Conservation (phyloP, 495 filamentous ascomycete genomes). For the Talaromyces proteolyticus region DNA sequence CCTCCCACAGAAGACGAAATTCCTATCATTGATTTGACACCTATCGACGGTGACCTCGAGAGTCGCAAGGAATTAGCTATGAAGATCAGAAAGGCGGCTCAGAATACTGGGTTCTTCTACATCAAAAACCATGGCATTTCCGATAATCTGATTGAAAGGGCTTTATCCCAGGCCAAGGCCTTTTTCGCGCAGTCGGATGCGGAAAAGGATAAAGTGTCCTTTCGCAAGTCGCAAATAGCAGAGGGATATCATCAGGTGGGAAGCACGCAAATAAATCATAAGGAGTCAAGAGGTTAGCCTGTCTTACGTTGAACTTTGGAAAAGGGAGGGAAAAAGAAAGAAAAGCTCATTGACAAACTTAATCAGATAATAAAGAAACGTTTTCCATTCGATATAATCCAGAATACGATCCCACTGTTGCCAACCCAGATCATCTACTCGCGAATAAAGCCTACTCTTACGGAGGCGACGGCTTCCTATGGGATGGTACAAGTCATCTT, state of each 20-base stretch:
- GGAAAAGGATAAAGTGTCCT: slow-evolving; percentile 28
- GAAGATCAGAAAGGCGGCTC: slow-evolving; percentile 33
- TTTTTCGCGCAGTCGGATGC: slow-evolving; percentile 41
- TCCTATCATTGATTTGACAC: slow-evolving; percentile 44
- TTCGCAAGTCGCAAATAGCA: slow-evolving; percentile 15
- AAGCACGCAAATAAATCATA: slow-evolving; percentile 20
- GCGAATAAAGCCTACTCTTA: slow-evolving; percentile 29
- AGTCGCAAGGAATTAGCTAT: slow-evolving; percentile 32
- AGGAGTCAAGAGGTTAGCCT: slow-evolving; percentile 18
- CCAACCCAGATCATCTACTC: slow-evolving; percentile 20
- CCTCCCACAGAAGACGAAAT: slow-evolving; percentile 42
- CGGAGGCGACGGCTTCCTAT: slow-evolving; percentile 38
- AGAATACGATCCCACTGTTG: slow-evolving; percentile 35
- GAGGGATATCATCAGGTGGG: slow-evolving; percentile 26
- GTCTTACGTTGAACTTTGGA: background rate
- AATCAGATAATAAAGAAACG: slow-evolving; percentile 29
- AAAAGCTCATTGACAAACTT: background rate
- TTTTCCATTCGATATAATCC: slow-evolving; percentile 41
- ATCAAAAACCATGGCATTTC: slow-evolving; percentile 49
- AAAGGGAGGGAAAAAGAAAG: background rate
- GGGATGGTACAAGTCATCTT: slow-evolving; percentile 42
- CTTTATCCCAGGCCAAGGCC: slow-evolving; percentile 22
- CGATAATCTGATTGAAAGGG: slow-evolving; percentile 34
- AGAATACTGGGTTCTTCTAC: slow-evolving; percentile 50
- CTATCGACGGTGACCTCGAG: slow-evolving; percentile 30